Conservation (phyloP, 352 stramenopile genomes). For the Globisporangium apiculatum region DNA sequence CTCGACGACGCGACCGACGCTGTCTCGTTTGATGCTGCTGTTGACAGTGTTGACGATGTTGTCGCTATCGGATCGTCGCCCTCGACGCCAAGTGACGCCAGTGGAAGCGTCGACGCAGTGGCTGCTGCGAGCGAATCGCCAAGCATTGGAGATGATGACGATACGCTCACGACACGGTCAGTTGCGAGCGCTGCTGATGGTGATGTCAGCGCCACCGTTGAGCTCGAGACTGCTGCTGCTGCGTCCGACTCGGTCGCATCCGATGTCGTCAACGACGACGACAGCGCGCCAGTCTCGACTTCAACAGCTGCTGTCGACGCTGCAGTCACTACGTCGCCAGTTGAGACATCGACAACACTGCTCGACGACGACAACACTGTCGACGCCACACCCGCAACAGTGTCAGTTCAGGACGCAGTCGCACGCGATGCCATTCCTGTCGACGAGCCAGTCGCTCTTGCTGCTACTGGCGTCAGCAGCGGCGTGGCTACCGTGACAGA, state of each 20-base stretch:
- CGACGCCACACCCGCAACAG: neutral
- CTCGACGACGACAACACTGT: neutral
- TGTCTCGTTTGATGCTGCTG: neutral
- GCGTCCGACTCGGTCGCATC: neutral
- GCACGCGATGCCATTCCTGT: neutral
- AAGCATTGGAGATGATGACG: too few species aligned
- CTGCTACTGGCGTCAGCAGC: neutral
- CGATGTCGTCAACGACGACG: neutral
- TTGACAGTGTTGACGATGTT: too few species aligned
- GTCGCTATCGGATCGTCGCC: too few species aligned
- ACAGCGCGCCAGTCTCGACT: neutral
- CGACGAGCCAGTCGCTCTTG: neutral
- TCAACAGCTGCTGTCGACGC: neutral
- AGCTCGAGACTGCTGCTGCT: neutral
- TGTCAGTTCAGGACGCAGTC: too few species aligned
- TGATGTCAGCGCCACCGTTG: too few species aligned
- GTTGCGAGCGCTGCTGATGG: too few species aligned
- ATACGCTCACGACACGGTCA: too few species aligned
- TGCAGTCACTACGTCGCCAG: too few species aligned
- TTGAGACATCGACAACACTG: too few species aligned
- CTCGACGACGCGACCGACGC: neutral
- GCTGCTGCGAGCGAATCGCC: too few species aligned
- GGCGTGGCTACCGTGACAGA: neutral
- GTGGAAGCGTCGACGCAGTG: too few species aligned
- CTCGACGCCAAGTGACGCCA: too few species aligned